phyloP scores from a whole-genome alignment of 306 rosid species.

The Vigna unguiculata region DNA sequence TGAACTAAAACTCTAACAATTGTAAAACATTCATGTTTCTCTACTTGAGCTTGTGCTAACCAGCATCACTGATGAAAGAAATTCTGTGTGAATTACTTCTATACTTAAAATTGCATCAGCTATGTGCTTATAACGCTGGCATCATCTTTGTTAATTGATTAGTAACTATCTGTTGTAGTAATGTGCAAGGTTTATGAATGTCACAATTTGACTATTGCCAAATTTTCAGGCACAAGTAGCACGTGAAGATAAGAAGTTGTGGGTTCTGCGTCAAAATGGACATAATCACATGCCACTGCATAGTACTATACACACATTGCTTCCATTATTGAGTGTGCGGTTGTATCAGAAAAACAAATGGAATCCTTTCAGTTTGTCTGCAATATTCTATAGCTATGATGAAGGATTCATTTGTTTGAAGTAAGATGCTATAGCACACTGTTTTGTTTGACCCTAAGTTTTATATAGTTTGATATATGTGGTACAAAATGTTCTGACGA shows the following conservation, averaged over 20 bases:
- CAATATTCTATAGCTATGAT: constrained; percentile 14
- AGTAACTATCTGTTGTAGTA: not conserved
- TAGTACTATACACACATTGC: constrained; percentile 24
- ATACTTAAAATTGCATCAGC: not conserved
- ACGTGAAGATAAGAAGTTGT: not conserved
- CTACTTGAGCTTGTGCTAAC: not conserved
- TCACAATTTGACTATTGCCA: constrained; percentile 11
- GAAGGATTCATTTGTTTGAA: constrained; percentile 18
- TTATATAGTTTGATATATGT: constrained; percentile 1
- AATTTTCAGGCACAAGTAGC: constrained; percentile 18
- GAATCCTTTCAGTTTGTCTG: constrained; percentile 37
- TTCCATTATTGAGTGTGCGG: constrained; percentile 42
- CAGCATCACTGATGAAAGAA: not conserved
- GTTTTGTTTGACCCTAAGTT: constrained; percentile 24
- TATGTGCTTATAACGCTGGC: not conserved
- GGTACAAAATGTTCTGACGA: constrained; percentile 40
- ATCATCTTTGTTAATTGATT: not conserved
- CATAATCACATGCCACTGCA: constrained; percentile 40
- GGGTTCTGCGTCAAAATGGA: constrained; percentile 10
- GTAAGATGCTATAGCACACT: constrained; percentile 3
- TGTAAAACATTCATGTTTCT: not conserved
- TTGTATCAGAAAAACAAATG: constrained; percentile 24
- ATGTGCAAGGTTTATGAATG: not conserved
- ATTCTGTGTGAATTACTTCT: not conserved
- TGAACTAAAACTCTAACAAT: not conserved